These are phyloP conservation scores for Penicillium hordei DNA, from an alignment of 2,329 filamentous ascomycete genomes.

Conservation along the genomic window DNA sequence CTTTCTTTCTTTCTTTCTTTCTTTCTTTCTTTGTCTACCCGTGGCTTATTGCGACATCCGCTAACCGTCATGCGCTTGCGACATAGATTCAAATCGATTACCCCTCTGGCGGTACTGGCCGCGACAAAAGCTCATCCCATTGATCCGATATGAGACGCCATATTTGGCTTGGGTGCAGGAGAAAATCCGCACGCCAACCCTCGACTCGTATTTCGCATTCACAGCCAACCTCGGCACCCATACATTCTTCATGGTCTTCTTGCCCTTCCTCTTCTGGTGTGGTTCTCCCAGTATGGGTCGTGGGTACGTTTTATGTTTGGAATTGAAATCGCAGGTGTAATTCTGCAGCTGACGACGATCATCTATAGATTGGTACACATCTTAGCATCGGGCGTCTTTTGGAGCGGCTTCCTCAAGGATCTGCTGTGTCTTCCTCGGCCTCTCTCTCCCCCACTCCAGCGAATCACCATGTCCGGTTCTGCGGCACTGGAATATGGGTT, in stretches of 20 bases:
- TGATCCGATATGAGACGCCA: constrained; percentile 92
- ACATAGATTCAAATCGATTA: constrained; percentile 74
- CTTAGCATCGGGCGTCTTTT: constrained; percentile 75
- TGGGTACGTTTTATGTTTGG: constrained; percentile 61
- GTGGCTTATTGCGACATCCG: neutral
- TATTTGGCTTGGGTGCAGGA: constrained; percentile 87
- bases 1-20: too few relatives aligned
- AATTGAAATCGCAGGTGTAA: neutral
- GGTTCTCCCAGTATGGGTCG: constrained; percentile 81
- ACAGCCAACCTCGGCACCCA: constrained; percentile 96
- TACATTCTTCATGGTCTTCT: constrained; percentile 95
- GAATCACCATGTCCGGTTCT: constrained; percentile 97
- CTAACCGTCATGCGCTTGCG: constrained; percentile 16
- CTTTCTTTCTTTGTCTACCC: too few relatives aligned
- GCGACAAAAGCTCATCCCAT: constrained; percentile 76
- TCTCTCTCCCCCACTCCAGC: constrained; percentile 83
- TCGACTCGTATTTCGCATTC: constrained; percentile 96
- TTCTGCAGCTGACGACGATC: neutral
- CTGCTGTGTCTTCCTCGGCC: constrained; percentile 88
- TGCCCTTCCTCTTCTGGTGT: constrained; percentile 97
- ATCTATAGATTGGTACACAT: constrained; percentile 61
- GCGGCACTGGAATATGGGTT: constrained; percentile 96
- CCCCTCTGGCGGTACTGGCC: constrained; percentile 85
- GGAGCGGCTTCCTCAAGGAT: constrained; percentile 92
- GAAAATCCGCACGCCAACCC: constrained; percentile 72